Base-by-base conservation (phyloP, 2,329 filamentous ascomycete species). In the Chrysosphaeria jannelii region DNA sequence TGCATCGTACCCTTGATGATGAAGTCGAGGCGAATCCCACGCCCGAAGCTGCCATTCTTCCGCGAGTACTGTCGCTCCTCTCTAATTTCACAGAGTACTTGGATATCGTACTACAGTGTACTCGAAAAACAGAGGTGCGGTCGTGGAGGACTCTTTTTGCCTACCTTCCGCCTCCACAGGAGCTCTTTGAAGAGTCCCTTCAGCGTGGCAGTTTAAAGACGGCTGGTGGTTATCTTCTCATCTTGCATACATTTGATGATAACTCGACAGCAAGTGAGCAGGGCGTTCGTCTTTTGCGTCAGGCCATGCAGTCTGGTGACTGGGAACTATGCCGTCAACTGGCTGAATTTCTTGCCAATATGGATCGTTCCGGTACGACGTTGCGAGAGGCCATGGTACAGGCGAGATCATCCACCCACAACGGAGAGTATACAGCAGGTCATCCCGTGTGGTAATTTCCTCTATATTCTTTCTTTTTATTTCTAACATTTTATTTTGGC, bases 261-360 rank as follows among this genome's bases (percentile, higher is more conserved):
- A 43, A 71, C 20, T 58, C 54, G 8, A 53, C 64, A 2, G 69
- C 65, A 11, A 67, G 64, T 9, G 66, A 74, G 34, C 70, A 81
- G 38, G 66, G 78, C 11, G 70, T 90, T 4, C 60, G 78, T 8
- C 49, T 97, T 13, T 56, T 97, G 27, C 63, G 62, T 15, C 54
- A 72, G 23, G 85, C 81, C 1, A 81, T 79, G 35, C 54, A 63
- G 15, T 76, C 79, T 40, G 64, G 66, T 23, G 81, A 93, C 37
- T 97, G 79, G 78, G 79, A 93, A 34, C 48, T 97, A 14, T 93
- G 85, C 46, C 85, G 78, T 35, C 85, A 97, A 41, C 53, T 97
- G 14, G 79, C 85, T 8, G 56, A 81, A n/a, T 97, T 97, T 43
- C 47, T 97, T 27, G 78, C 88, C 22, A 81, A 81, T 5, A 63